These are phyloP conservation scores for Pyrenophora seminiperda DNA, from an alignment of 2,329 filamentous ascomycete genomes.

Conservation along the genomic window DNA sequence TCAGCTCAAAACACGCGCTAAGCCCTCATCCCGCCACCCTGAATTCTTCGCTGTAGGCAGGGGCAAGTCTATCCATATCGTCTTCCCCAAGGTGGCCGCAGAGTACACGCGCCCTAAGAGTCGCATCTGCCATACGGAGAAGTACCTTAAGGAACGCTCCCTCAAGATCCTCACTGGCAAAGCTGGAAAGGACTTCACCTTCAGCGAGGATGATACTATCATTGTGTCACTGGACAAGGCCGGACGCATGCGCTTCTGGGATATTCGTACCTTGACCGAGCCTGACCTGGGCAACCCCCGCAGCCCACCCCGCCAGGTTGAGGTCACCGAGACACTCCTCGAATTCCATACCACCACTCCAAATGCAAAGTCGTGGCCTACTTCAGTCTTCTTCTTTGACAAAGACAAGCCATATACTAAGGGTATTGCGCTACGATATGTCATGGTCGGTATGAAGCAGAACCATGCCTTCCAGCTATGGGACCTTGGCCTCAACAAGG, in stretches of 20 bases:
- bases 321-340: slow-evolving; percentile 84
- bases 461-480: slow-evolving; percentile 98
- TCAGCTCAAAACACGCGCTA: slow-evolving; percentile 92
- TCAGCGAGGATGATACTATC: slow-evolving; percentile 93
- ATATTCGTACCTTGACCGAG: slow-evolving; percentile 77
- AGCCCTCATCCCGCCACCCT: slow-evolving; percentile 84
- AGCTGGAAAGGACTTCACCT: slow-evolving; percentile 96
- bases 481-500: slow-evolving; percentile 94
- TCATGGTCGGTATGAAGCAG: slow-evolving; percentile 98
- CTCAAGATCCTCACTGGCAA: slow-evolving; percentile 96
- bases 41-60: slow-evolving; percentile 95
- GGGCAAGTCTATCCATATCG: slow-evolving; percentile 93
- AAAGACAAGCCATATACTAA: slow-evolving; percentile 94
- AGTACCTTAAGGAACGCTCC: slow-evolving; percentile 82
- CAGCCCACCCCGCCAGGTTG: slow-evolving; percentile 60
- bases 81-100: slow-evolving; percentile 65
- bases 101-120: slow-evolving; percentile 58
- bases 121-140: slow-evolving; percentile 79
- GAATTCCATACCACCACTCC: slow-evolving; percentile 86
- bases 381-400: slow-evolving; percentile 92
- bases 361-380: slow-evolving; percentile 94
- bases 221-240: slow-evolving; percentile 97
- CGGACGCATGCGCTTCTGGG: slow-evolving; percentile 97
- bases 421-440: slow-evolving; percentile 86
- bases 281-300: slow-evolving; percentile 52